Evolutionary conservation across 2,329 filamentous ascomycete species (phyloP).

Genomic region (Chrysoporthe cubensis): DNA sequence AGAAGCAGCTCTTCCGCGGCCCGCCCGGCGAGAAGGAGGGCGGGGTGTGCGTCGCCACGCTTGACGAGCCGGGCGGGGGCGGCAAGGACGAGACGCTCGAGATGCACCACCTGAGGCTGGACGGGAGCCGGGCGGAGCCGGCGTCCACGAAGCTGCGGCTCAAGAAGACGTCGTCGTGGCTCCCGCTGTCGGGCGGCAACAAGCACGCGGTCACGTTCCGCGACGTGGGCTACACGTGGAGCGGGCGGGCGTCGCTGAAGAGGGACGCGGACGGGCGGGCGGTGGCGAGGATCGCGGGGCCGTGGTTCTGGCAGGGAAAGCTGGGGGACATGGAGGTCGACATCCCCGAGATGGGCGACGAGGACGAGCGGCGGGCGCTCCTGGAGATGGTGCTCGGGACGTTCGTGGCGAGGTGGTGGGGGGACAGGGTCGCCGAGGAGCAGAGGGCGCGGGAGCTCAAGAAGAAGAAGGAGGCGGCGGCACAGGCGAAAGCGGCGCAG

Average conservation of each 20-base stretch:
- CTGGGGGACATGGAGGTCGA: conserved; percentile 27
- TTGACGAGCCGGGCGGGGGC: conserved; percentile 20
- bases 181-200: conserved; percentile 18
- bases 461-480: conserved; percentile 19
- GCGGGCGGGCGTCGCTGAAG: conserved; percentile 22
- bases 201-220: conserved; percentile 24
- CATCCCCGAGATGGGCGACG: conserved; percentile 19
- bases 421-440: conserved; percentile 18
- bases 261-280: conserved; percentile 18
- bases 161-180: conserved; percentile 26
- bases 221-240: conserved; percentile 25
- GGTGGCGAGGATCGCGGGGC: conserved; percentile 20
- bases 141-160: conserved; percentile 19
- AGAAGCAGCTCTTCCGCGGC: conserved; percentile 27
- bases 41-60: conserved; percentile 26
- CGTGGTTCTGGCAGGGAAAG: conserved; percentile 27
- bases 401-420: conserved; percentile 27
- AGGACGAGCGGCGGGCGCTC: conserved; percentile 21
- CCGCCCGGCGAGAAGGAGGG: conserved; percentile 23
- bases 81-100: conserved; percentile 20
- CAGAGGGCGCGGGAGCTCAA: conserved; percentile 17
- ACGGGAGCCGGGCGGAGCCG: conserved; percentile 2
- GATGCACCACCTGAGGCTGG: conserved; percentile 18
- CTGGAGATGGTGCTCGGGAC: conserved; percentile 27
- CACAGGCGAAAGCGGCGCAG: conserved; percentile 14